Base-by-base conservation (phyloP, 1,139 yeast genomes). In the Nadsonia commutata region DNA sequence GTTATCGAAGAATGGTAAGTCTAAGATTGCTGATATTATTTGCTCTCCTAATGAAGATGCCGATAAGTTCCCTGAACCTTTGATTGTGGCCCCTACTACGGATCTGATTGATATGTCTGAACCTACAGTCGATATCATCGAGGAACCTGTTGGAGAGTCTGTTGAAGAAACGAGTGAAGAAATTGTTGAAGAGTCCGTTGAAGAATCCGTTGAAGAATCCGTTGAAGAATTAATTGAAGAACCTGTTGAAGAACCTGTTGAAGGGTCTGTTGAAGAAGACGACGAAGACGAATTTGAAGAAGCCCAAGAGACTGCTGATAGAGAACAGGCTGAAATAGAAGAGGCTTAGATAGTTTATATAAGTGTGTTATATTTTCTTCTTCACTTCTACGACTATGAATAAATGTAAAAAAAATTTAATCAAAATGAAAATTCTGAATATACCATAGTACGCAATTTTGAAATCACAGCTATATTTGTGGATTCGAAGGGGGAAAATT, bases 1-100 rank as follows among this genome's bases (percentile, higher is more conserved):
- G 39, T 70, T 88, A 49, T 57, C 48, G 3, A 56, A 63, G 20
- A 61, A 66, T 23, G 81, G 80, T 38, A 79, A 81, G 53, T 58
- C 62, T 1, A 67, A 68, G 46, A 67, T 84, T 45, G 78, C 88
- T 46, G 77, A 73, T 18, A 45, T 56, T 36, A 56, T 63, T 40
- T 48, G 55, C 27, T 51, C 55, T 8, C 61, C 60, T 3, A 47
- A 45, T 17, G 50, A 49, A 16, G 58, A 56, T 38, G 53, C 57
- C 13, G 57, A 53, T 16, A 43, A 51, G 48, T 60, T 60, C 49
- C 63, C 64, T 4, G 46, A 44, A 18, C 54, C 53, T 37, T n/a
- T n/a, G n/a, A n/a, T n/a, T n/a, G 52, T 53, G 17, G 60, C 57
- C 9, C 54, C 52, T 51, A 53, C 47, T 49, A 48, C 48, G 41